Percentiles rank a stretch among this genome's conserved stretches.
phyloP scores from a whole-genome alignment of 306 rosid species.

The Aeschynomene evenia region DNA sequence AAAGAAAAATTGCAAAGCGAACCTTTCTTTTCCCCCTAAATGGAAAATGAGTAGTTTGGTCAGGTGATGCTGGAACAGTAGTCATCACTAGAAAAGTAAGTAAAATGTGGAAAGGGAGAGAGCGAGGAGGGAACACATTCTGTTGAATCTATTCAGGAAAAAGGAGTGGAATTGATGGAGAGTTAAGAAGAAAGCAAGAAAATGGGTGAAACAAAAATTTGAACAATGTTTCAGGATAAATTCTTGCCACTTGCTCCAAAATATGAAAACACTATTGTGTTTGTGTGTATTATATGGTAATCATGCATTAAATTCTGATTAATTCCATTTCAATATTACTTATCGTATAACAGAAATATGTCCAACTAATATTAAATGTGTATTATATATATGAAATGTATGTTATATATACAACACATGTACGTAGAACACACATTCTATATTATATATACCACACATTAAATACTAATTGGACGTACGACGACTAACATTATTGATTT shows the following conservation, averaged over 20 bases:
- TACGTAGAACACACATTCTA: no score
- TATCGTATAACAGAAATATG: no score
- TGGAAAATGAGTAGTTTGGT: neutral
- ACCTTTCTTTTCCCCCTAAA: neutral
- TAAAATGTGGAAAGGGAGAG: neutral
- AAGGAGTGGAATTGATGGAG: neutral
- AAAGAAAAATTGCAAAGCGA: neutral
- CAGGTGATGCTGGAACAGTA: neutral
- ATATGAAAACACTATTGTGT: neutral
- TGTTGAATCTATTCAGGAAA: neutral
- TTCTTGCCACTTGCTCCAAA: neutral
- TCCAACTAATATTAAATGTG: no score
- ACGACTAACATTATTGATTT: no score
- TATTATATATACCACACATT: no score
- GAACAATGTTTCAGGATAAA: neutral
- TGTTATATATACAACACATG: no score
- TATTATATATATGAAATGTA: no score
- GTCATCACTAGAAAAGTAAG: neutral
- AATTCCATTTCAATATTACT: neutral
- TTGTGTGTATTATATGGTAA: neutral
- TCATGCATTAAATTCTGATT: neutral
- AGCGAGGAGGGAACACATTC: neutral
- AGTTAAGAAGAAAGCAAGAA: neutral
- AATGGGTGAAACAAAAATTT: neutral
- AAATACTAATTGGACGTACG: no score